Conservation (phyloP, 2,329 filamentous ascomycete genomes). For the Mycogone perniciosa region DNA sequence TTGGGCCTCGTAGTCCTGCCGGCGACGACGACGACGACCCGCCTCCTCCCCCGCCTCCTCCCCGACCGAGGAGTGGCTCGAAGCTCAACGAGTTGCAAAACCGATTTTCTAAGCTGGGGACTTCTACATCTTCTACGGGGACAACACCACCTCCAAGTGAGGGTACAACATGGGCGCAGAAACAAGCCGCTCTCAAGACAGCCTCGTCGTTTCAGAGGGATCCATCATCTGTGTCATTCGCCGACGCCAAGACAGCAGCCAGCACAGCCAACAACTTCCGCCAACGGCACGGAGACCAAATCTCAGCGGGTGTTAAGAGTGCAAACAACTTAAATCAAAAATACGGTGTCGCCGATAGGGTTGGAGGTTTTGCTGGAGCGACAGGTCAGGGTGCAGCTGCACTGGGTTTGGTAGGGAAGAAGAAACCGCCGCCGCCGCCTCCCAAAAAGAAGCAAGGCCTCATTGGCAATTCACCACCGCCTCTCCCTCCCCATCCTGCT, state of each 20-base stretch:
- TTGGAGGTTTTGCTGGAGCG: conserved; percentile 19
- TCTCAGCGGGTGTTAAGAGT: conserved; percentile 51
- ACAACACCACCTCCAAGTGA: conserved; percentile 26
- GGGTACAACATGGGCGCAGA: conserved; percentile 59
- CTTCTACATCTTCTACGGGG: conserved; percentile 22
- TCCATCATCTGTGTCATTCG: conserved; percentile 53
- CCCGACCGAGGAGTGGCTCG: conserved; percentile 19
- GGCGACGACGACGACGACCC: conserved; percentile 9
- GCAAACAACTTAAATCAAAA: conserved; percentile 55
- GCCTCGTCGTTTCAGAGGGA: conserved; percentile 54
- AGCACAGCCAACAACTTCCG: conserved; percentile 62
- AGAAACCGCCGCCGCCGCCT: conserved; percentile 47
- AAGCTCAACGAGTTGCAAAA: conserved; percentile 63
- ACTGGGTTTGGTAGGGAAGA: conserved; percentile 34
- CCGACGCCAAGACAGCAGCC: conserved; percentile 52
- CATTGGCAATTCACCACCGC: conserved; percentile 14
- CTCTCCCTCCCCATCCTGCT: conserved; percentile 1
- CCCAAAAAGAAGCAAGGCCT: conserved; percentile 47
- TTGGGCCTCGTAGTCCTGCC: conserved; percentile 42
- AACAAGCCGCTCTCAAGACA: conserved; percentile 57
- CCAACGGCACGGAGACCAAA: conserved; percentile 62
- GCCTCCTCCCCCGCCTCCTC: conserved; percentile 22
- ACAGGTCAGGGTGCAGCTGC: conserved; percentile 6
- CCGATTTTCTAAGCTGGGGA: conserved; percentile 53
- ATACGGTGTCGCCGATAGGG: conserved; percentile 46